Percentiles rank a stretch among this genome's conserved stretches.
Conservation (phyloP, 495 filamentous ascomycete genomes). For the Paragyromitra xinjiangensis region DNA sequence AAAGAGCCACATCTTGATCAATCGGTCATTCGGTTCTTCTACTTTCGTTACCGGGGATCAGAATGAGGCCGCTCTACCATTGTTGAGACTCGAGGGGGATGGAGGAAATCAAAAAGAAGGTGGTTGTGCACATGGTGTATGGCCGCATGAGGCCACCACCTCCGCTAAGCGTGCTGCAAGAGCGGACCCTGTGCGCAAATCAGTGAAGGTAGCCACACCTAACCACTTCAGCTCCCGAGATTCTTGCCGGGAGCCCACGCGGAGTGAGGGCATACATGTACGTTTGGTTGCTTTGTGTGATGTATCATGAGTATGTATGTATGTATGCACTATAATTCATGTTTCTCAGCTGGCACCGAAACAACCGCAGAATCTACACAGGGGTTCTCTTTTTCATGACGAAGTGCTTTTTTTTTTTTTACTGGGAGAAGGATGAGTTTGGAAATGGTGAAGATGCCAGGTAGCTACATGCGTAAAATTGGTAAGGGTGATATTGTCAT, state of each 20-base stretch:
- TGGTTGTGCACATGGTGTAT: conserved; percentile 19
- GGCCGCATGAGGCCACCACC: conserved; percentile 34
- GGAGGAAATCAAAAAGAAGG: conserved; percentile 12
- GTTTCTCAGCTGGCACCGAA: conserved; percentile 16
- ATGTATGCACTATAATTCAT: conserved; percentile 12
- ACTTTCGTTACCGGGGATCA: conserved; percentile 27
- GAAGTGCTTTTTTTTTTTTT: conserved; percentile 5
- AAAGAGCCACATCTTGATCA: conserved; percentile 8
- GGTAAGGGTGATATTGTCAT: conserved; percentile 6
- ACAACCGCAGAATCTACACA: conserved; percentile 28
- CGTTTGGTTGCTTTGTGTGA: not conserved
- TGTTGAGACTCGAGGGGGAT: not conserved
- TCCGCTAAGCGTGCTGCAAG: conserved; percentile 34
- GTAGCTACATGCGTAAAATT: conserved; percentile 14
- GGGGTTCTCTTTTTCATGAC: conserved; percentile 19
- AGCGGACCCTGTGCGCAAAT: conserved; percentile 28
- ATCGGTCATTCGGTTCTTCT: conserved; percentile 13
- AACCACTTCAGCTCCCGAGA: conserved; percentile 35
- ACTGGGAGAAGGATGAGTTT: not conserved
- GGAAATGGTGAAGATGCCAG: conserved; percentile 23
- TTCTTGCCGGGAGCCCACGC: conserved; percentile 32
- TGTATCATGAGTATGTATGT: conserved; percentile 23
- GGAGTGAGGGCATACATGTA: conserved; percentile 32
- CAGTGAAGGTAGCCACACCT: conserved; percentile 7
- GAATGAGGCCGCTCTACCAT: conserved; percentile 10